Evolutionary conservation across 2,329 filamentous ascomycete species (phyloP).

Genomic region (Alternaria conjuncta): DNA sequence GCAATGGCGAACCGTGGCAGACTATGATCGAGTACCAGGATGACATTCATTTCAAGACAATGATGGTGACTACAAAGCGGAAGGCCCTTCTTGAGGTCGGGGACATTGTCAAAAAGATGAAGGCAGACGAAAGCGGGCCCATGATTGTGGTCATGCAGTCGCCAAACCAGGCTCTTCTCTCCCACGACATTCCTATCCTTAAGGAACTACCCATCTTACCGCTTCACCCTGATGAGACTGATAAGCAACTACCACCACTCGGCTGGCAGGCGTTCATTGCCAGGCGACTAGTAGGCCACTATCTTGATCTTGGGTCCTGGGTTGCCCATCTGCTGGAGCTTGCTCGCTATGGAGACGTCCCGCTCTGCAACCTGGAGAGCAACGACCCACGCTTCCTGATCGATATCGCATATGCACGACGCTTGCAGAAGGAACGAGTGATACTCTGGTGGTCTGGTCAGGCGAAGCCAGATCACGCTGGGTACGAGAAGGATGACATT

Average conservation of each 20-base stretch:
- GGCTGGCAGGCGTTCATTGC: conserved; percentile 93
- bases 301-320: conserved; percentile 92
- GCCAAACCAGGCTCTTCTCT: conserved; percentile 77
- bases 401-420: conserved; percentile 90
- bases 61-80: conserved; percentile 84
- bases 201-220: conserved; percentile 84
- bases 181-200: conserved; percentile 83
- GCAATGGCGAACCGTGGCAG: conserved; percentile 74
- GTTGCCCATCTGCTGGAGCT: conserved; percentile 85
- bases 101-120: conserved; percentile 88
- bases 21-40: conserved; percentile 87
- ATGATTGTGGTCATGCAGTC: conserved; percentile 90
- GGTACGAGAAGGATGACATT: conserved; percentile 92
- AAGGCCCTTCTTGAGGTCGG: conserved; percentile 89
- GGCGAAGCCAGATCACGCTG: conserved; percentile 89
- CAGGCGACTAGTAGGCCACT: conserved; percentile 84
- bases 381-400: conserved; percentile 96
- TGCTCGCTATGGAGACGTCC: conserved; percentile 90
- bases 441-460: conserved; percentile 96
- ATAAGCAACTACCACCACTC: conserved; percentile 86
- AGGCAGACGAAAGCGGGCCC: conserved; percentile 80
- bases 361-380: conserved; percentile 91
- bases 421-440: conserved; percentile 88
- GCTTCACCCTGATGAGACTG: conserved; percentile 80
- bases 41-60: conserved; percentile 81